Base-by-base conservation (phyloP, 345 rosid species). In the Noccaea bulbosa region DNA sequence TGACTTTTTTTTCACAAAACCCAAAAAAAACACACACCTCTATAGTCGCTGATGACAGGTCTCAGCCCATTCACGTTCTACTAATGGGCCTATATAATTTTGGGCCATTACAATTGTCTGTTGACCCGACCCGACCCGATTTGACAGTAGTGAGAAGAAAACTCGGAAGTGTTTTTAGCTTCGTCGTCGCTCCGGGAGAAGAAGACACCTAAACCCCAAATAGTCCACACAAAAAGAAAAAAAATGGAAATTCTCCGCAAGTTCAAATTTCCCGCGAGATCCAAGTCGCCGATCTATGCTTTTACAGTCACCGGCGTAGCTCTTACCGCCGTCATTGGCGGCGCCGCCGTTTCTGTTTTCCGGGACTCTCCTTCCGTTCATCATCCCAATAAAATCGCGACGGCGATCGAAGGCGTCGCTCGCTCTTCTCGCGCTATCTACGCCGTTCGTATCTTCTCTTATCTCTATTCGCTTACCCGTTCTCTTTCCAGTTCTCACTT, bases 361-460 rank as follows among this genome's bases (percentile, higher is more conserved):
- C 50, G 16, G 4, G 73, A 75, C 45, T 68, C 85, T 56, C 30
- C 77, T 11, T 15, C 60, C 41, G 7, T 44, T 12, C 35, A 72
- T 17, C 27, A 77, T 53, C 71, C 66, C 5, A 70, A 71, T 38
- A 78, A 62, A 72, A 47, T 77, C 55, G 35, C 69, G 64, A 74
- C 69, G 33, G 70, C 77, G 7, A 4, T 79, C 7, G 80, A 84
- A 58, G 85, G 81, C 77, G 30, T 83, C 50, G 56, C 78, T 65
- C 90, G 86, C 59, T 84, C 96, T 20, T 85, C 71, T 79, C 89
- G 89, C 66, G 84, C 96, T 11, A 40, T 85, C 57, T 75, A 76
- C 62, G 63, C 89, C 11, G 89, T 88, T 50, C 15, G 83, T 66
- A 6, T 4, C 11, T 10, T 17, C 1, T 63, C 20, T 34, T 14